Base-by-base conservation (phyloP, 2,329 filamentous ascomycete species). In the Calonectria multiphialidica region DNA sequence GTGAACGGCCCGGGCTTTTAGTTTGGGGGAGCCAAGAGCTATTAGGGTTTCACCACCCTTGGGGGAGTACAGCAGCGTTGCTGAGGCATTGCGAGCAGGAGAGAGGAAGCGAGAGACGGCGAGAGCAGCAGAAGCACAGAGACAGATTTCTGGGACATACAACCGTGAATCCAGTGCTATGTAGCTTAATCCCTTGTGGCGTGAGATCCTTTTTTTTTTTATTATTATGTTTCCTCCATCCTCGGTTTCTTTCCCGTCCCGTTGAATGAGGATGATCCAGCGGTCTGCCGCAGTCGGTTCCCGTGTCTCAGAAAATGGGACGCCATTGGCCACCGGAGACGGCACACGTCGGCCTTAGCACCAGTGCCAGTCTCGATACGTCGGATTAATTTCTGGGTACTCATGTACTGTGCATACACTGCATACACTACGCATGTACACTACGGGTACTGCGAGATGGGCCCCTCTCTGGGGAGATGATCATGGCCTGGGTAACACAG, bases 241-340 rank as follows among this genome's bases (percentile, higher is more conserved):
- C 28, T n/a, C n/a, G n/a, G n/a, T 42, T 61, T 15, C 35, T 21
- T 30, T 37, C n/a, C 40, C 23, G 9, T 28, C 18, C 21, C 42
- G 16, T 37, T 40, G 33, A 50, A 50, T 35, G 37, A 40, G 28
- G 33, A 57, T 70, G 49, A 66, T 47, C 61, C 61, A 61, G 42
- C 61, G 28, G 33, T 37, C 50, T 65, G 23, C 61, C 50, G 37
- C 30, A 40, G 23, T 35, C 16, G 23, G 18, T 40, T 66, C 50
- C 68, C 64, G 64, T 68, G 69, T 64, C 55, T 63, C 69, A 7
- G 33, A 40, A 25, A 18, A 18, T 13, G 57, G 16, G 40, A 55
- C 57, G 57, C 64, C 47, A 68, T 64, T 59, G 69, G 55, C 23
- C 68, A 37, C 33, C 13, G 23, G 35, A 16, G 21, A 42, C 16